Conservation (phyloP, 192 early-diverging fungal species). For the Podila epicladia region DNA sequence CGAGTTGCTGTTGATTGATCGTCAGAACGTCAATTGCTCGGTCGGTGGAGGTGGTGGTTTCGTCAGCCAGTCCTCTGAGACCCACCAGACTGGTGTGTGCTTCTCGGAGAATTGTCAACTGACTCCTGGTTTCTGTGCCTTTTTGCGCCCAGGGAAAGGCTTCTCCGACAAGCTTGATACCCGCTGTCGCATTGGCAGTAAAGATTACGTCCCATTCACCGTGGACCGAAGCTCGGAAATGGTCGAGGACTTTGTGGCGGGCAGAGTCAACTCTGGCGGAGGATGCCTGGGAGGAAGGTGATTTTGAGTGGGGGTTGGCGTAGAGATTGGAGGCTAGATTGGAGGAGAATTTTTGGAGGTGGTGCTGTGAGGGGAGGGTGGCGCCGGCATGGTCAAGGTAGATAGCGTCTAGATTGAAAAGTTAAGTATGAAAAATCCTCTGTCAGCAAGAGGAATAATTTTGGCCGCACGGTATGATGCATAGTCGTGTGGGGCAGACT, state of each 20-base stretch:
- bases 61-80: constrained; percentile 64
- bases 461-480: neutral
- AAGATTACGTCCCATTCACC: constrained; percentile 77
- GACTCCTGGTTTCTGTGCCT: constrained; percentile 8
- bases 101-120: constrained; percentile 70
- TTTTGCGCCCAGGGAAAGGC: constrained; percentile 63
- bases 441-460: neutral
- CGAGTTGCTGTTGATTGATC: constrained; percentile 29
- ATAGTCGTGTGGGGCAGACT: neutral
- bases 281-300: constrained; percentile 60
- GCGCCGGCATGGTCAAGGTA: constrained; percentile 76
- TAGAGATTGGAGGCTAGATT: constrained; percentile 62
- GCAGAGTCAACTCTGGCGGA: constrained; percentile 60
- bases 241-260: constrained; percentile 62
- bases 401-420: constrained; percentile 35
- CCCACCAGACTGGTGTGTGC: constrained; percentile 84
- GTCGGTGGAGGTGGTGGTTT: constrained; percentile 34
- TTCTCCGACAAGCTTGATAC: constrained; percentile 80
- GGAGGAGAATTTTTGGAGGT: constrained; percentile 49
- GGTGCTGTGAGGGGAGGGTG: constrained; percentile 59
- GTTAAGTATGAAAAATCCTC: neutral
- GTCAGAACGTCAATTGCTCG: constrained; percentile 15
- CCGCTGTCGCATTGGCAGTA: constrained; percentile 81
- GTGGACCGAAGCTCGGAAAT: constrained; percentile 65
- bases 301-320: constrained; percentile 75